phyloP scores from a whole-genome alignment of 2,329 filamentous ascomycete genomes.

The Byssochlamys sp. region DNA sequence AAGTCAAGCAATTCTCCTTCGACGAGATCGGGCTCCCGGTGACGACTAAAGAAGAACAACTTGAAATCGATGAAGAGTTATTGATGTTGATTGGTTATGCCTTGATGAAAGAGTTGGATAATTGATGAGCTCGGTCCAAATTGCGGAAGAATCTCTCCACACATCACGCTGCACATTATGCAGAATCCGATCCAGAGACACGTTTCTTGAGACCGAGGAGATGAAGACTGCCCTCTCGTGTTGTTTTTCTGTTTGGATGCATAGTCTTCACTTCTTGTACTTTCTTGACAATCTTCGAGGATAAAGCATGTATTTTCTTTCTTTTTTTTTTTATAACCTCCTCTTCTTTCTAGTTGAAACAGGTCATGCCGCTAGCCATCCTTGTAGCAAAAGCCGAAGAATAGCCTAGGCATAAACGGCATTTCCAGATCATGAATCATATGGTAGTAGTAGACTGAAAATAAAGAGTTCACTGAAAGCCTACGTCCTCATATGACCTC shows the following conservation, averaged over 20 bases:
- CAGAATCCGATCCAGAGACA: neutral
- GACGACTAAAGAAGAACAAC: constrained; percentile 1
- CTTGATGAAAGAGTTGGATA: constrained; percentile 10
- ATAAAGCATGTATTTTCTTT: neutral
- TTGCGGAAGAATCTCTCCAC: neutral
- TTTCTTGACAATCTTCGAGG: neutral
- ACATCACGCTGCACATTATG: neutral
- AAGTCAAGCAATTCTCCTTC: constrained; percentile 12
- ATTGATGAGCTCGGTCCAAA: neutral
- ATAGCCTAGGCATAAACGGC: too few relatives aligned
- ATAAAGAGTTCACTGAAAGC: too few relatives aligned
- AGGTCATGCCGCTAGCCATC: neutral
- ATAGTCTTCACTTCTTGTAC: neutral
- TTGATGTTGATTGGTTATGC: constrained; percentile 6
- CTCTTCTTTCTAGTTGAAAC: neutral
- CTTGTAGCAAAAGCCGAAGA: neutral
- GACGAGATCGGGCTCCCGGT: constrained; percentile 13
- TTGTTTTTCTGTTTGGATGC: neutral
- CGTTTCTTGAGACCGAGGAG: neutral
- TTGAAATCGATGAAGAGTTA: constrained; percentile 8
- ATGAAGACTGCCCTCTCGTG: neutral
- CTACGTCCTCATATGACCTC: too few relatives aligned
- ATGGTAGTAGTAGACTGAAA: too few relatives aligned
- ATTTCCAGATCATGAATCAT: too few relatives aligned
- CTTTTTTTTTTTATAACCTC: too few relatives aligned